Evolutionary conservation across 495 filamentous ascomycete genomes (phyloP).

Genomic region (Saxophila tyrrhenica): DNA sequence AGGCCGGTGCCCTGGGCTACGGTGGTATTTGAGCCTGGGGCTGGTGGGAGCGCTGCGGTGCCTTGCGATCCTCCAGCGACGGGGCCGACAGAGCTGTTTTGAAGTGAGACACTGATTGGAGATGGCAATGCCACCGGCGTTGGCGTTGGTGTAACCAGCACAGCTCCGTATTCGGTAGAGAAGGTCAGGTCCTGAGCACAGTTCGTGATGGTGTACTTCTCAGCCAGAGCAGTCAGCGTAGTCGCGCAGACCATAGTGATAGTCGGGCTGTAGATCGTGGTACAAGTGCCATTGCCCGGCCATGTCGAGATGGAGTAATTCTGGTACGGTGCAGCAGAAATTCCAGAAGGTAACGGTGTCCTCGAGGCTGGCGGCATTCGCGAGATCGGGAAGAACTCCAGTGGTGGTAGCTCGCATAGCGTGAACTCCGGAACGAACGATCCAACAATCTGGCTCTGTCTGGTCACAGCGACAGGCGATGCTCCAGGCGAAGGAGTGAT

Average conservation of each 20-base stretch:
- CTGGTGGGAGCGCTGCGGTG: not conserved
- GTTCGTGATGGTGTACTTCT: conserved; percentile 21
- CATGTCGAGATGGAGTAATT: conserved; percentile 15
- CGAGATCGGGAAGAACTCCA: conserved; percentile 13
- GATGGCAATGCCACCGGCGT: not conserved
- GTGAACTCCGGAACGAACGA: conserved; percentile 26
- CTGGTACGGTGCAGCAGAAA: conserved; percentile 3
- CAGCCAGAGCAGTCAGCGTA: conserved; percentile 22
- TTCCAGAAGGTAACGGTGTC: not conserved
- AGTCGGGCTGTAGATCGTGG: conserved; percentile 21
- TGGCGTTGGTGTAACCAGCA: conserved; percentile 19
- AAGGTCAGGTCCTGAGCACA: conserved; percentile 29
- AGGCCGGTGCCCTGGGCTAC: not conserved
- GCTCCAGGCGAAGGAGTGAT: conserved; percentile 28
- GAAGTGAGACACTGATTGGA: too few relatives aligned
- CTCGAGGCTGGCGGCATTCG: not conserved
- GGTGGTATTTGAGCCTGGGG: not conserved
- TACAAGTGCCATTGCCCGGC: conserved; percentile 16
- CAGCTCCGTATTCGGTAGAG: conserved; percentile 27
- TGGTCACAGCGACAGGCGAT: conserved; percentile 22
- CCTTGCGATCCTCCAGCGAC: too few relatives aligned
- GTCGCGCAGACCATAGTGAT: conserved; percentile 27
- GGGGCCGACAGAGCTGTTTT: not conserved
- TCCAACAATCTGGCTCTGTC: conserved; percentile 27
- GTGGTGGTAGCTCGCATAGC: conserved; percentile 24